Evolutionary conservation across 2,329 filamentous ascomycete genomes (phyloP), one percentile per base, ranked within the genome.

Genomic region (Parastagonospora avenae): DNA sequence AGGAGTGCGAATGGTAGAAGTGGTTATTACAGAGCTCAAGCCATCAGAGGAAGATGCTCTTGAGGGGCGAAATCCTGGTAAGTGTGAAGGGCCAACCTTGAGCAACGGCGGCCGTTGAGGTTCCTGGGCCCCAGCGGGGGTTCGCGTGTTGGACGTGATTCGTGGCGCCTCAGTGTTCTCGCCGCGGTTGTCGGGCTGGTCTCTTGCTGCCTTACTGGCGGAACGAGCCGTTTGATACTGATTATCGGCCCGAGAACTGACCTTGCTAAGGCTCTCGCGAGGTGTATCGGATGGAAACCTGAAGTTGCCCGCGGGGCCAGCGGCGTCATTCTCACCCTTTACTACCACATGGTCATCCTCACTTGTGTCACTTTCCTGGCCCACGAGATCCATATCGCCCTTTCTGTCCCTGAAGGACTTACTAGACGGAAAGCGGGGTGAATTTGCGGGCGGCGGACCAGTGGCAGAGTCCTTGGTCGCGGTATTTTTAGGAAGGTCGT

Each of bases 51-150:
- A 80, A 2, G 77, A 78, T 2, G 77, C 67, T 43, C 76, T 64
- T 8, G 78, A 80, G 24, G 74, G 67, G n/a, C 74, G 70, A 48
- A 74, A 79, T 9, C 76, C 77, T 3, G 79, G 78, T n/a, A 80
- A 60, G 57, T 80, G 78, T 16, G 78, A 80, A 39, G 73, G 68
- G 15, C 77, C 76, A 16, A 79, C 70, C 27, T 75, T 71, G 6
- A 76, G 60, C 58, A 79, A 62, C 8, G 75, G 73, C 9, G 77
- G 73, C 11, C 73, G 68, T 46, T 69, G 67, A n/a, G 70, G 57
- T 42, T 68, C 63, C 11, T 64, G 63, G 2, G 67, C 60, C 16
- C 62, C 47, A 6, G 64, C 58, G 37, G 67, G 59, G 12, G 62
- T 57, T 38, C 67, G 66, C 10, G 63, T 50, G 39, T 44, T 67